Evolutionary conservation across 768 basidiomycete species (phyloP).

Genomic region (Nevesoporus exiguus): DNA sequence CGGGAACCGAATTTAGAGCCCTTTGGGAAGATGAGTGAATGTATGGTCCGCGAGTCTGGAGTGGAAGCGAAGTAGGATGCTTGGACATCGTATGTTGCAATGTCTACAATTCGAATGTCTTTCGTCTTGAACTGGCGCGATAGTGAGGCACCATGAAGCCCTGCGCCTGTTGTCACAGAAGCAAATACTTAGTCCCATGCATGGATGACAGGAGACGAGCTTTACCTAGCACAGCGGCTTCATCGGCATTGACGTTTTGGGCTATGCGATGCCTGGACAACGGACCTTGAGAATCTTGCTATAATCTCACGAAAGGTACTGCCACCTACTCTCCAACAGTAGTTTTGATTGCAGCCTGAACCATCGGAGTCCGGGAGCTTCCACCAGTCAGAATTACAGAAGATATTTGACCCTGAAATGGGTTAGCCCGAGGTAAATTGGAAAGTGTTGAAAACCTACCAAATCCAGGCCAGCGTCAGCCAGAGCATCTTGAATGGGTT

Average conservation of each 20-base stretch:
- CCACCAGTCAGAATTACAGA: constrained; percentile 96
- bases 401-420: constrained; percentile 65
- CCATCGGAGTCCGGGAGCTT: constrained; percentile 84
- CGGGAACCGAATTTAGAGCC: constrained; percentile 76
- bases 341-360: constrained; percentile 75
- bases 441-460: constrained; percentile 38
- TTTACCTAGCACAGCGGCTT: constrained; percentile 84
- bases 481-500: constrained; percentile 75
- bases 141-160: constrained; percentile 84
- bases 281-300: background rate
- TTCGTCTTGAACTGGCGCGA: constrained; percentile 95
- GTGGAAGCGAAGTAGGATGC: constrained; percentile 70
- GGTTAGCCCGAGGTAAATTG: background rate
- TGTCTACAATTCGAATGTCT: constrained; percentile 80
- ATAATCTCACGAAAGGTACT: background rate
- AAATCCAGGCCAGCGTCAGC: constrained; percentile 60
- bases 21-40: constrained; percentile 71
- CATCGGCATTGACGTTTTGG: constrained; percentile 94
- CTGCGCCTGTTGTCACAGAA: constrained; percentile 51
- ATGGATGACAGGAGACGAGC: background rate
- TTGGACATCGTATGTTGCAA: constrained; percentile 70
- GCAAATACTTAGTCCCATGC: constrained; percentile 1
- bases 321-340: constrained; percentile 72
- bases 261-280: constrained; percentile 72
- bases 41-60: constrained; percentile 59